A percentile compares a stretch with the other conserved stretches of the same genome.
Conservation (phyloP, 2,329 filamentous ascomycete genomes). For the Calonectria pseudoturangicola region DNA sequence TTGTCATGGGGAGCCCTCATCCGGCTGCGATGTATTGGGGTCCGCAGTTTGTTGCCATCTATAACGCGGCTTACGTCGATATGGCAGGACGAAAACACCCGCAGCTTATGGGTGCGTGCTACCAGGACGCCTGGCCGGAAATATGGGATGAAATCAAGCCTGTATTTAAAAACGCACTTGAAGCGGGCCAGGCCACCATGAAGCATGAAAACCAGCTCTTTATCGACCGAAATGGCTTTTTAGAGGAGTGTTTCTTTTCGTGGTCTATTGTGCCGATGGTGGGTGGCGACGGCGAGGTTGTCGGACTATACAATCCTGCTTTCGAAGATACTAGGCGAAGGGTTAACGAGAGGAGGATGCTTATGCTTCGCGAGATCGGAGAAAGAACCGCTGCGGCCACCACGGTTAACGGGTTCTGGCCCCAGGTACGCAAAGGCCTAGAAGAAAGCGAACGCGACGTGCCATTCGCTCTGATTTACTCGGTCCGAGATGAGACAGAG, state of each 20-base stretch:
- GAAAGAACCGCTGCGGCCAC: constrained; percentile 84
- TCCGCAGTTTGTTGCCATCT: constrained; percentile 78
- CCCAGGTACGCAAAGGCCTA: constrained; percentile 79
- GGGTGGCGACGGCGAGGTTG: constrained; percentile 82
- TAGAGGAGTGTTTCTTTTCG: constrained; percentile 89
- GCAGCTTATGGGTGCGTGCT: constrained; percentile 82
- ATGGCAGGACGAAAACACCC: constrained; percentile 88
- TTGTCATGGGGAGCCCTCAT: constrained; percentile 87
- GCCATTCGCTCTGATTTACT: constrained; percentile 86
- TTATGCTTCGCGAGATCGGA: constrained; percentile 85
- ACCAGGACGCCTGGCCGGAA: constrained; percentile 81
- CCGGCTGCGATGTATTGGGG: constrained; percentile 89
- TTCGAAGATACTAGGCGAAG: constrained; percentile 89
- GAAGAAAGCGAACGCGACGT: constrained; percentile 85
- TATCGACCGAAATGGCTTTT: constrained; percentile 79
- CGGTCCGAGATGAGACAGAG: constrained; percentile 81
- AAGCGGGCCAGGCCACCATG: constrained; percentile 86
- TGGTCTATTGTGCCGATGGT: constrained; percentile 89
- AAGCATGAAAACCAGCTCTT: constrained; percentile 89
- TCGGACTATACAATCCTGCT: constrained; percentile 85
- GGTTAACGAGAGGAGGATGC: constrained; percentile 86
- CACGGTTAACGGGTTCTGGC: constrained; percentile 84
- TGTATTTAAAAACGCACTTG: constrained; percentile 79
- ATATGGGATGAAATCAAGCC: constrained; percentile 83
- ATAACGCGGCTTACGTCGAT: constrained; percentile 83